Evolutionary conservation across 2,329 filamentous ascomycete species (phyloP).

Genomic region (Emmonsiellopsis sp.): DNA sequence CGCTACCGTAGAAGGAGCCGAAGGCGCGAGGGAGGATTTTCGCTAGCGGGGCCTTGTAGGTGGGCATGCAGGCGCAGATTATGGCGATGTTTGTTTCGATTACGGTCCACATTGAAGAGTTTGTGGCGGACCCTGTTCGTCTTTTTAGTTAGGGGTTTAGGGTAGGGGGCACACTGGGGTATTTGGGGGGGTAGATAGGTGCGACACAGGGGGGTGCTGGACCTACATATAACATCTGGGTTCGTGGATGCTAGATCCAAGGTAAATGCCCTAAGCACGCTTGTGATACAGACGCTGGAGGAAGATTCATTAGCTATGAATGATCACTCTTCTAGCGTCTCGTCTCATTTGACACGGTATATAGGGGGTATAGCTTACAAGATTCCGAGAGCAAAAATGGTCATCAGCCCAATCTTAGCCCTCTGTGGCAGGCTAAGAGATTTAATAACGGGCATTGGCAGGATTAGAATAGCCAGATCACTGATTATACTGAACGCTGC

Average conservation of each 20-base stretch:
- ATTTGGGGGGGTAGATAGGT: neutral
- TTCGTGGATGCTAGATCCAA: constrained; percentile 8
- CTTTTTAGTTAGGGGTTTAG: neutral
- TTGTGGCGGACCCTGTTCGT: neutral
- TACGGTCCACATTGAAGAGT: constrained; percentile 23
- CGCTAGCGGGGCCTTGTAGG: constrained; percentile 20
- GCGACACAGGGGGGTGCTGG: neutral
- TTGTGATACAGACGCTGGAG: constrained; percentile 20
- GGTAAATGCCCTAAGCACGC: constrained; percentile 25
- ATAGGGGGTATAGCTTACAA: constrained; percentile 21
- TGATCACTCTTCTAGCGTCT: neutral
- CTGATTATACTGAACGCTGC: constrained; percentile 29
- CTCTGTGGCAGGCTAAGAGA: constrained; percentile 21
- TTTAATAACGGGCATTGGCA: constrained; percentile 26
- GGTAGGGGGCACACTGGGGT: neutral
- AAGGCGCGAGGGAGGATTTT: constrained; percentile 15
- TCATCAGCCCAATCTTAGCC: constrained; percentile 43
- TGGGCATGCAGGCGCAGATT: constrained; percentile 31
- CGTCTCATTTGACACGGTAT: neutral
- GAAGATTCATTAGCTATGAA: neutral
- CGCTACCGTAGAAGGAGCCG: neutral
- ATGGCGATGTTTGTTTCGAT: constrained; percentile 29
- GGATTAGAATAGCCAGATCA: constrained; percentile 26
- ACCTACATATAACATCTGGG: neutral
- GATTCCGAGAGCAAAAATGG: constrained; percentile 27